phyloP scores from a whole-genome alignment of 208 protist genomes.

The Trypanosoma platydactyli region DNA sequence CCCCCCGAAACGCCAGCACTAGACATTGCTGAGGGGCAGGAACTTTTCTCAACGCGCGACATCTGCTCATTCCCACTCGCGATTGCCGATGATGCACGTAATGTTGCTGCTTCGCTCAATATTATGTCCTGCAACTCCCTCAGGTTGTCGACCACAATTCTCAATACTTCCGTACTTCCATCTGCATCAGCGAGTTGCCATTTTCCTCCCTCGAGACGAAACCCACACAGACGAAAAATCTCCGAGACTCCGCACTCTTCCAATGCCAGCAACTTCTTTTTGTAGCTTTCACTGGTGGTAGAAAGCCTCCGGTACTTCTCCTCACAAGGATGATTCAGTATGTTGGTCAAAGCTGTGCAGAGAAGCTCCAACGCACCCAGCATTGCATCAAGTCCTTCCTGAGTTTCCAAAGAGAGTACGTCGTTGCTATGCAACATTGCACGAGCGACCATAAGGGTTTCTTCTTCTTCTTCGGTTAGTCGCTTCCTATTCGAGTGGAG shows the following conservation, averaged over 20 bases:
- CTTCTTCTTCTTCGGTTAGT: slow-evolving; percentile 62
- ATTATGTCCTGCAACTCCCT: slow-evolving; percentile 35
- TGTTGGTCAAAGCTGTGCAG: slow-evolving; percentile 45
- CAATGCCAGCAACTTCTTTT: slow-evolving; percentile 53
- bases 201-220: slow-evolving; percentile 46
- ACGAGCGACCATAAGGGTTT: slow-evolving; percentile 49
- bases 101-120: slow-evolving; percentile 13
- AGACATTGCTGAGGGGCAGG: background rate
- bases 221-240: slow-evolving; percentile 64
- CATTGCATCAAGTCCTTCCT: slow-evolving; percentile 42
- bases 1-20: background rate
- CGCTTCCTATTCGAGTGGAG: slow-evolving; percentile 31
- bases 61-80: background rate
- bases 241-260: slow-evolving; percentile 60
- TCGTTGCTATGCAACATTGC: slow-evolving; percentile 78
- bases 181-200: slow-evolving; percentile 65
- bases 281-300: slow-evolving; percentile 59
- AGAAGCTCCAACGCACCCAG: slow-evolving; percentile 45
- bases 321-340: slow-evolving; percentile 51
- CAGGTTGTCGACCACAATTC: slow-evolving; percentile 40
- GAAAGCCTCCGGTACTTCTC: slow-evolving; percentile 62
- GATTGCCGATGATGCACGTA: slow-evolving; percentile 6
- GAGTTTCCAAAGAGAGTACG: slow-evolving; percentile 32
- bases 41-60: background rate
- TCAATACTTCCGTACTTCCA: slow-evolving; percentile 47